These are phyloP conservation scores for Chlorella sp. DNA, from an alignment of 139 green algal species.

Conservation along the genomic window DNA sequence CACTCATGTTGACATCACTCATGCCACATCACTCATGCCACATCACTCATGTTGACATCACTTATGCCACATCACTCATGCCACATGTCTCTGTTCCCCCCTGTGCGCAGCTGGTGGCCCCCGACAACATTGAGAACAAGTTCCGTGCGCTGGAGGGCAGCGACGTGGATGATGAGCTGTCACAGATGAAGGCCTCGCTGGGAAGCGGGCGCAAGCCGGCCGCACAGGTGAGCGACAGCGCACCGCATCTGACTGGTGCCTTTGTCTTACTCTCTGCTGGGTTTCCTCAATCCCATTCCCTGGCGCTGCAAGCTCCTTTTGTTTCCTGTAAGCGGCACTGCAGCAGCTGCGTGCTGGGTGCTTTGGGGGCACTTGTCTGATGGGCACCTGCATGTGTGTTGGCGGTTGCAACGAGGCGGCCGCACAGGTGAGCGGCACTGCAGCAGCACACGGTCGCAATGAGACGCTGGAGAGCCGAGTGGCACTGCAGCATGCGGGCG, in stretches of 20 bases:
- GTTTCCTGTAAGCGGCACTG: not conserved
- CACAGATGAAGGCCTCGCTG: conserved; percentile 12
- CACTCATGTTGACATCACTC: too few species aligned
- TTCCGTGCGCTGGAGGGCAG: conserved; percentile 88
- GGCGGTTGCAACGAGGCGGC: too few species aligned
- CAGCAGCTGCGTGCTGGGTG: not conserved
- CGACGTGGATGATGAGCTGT: conserved; percentile 93
- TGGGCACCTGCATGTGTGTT: too few species aligned
- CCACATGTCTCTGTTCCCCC: too few species aligned
- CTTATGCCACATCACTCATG: too few species aligned
- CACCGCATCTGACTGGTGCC: not conserved
- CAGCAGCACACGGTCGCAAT: too few species aligned
- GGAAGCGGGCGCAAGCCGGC: conserved; percentile 14
- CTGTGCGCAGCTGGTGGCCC: conserved; percentile 60
- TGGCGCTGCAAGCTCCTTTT: too few species aligned
- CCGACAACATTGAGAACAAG: conserved; percentile 80
- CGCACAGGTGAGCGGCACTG: not conserved
- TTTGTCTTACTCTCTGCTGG: not conserved
- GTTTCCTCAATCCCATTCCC: not conserved
- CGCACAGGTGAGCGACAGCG: not conserved
- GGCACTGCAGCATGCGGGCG: too few species aligned
- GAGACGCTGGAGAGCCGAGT: too few species aligned
- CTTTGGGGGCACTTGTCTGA: too few species aligned
- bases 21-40: too few species aligned
- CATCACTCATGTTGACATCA: too few species aligned